Percentiles rank a stretch among this genome's conserved stretches.
These are phyloP conservation scores for Puccinia triticina DNA, from an alignment of 1,284 basidiomycete species.

Conservation along the genomic window DNA sequence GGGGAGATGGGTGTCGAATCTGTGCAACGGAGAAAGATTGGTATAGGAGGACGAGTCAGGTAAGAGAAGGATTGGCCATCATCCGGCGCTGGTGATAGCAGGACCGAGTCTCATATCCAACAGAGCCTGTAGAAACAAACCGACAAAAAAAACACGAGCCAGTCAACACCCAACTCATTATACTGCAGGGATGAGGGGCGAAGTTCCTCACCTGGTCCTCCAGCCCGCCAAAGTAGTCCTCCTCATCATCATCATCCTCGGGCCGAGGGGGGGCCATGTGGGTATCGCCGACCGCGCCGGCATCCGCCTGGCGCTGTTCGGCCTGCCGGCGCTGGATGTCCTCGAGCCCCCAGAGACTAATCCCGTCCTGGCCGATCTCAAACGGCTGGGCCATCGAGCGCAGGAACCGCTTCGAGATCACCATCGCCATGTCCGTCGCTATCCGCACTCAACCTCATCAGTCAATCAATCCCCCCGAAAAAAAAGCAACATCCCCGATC, in stretches of 20 bases:
- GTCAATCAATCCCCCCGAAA: too few species aligned
- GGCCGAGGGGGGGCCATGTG: slow-evolving; percentile 43
- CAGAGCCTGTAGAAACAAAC: slow-evolving; percentile 14
- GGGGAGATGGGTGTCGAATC: neutral
- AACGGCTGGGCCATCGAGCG: slow-evolving; percentile 95
- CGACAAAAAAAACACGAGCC: neutral
- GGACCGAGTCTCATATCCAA: slow-evolving; percentile 50
- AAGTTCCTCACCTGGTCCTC: slow-evolving; percentile 52
- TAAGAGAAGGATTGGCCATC: too few species aligned
- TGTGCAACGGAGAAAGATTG: too few species aligned
- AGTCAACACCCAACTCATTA: neutral
- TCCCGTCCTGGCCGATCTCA: slow-evolving; percentile 89
- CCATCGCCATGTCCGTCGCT: slow-evolving; percentile 94
- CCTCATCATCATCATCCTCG: slow-evolving; percentile 18
- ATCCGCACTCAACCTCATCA: too few species aligned
- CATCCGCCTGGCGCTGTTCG: slow-evolving; percentile 67
- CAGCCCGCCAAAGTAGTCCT: slow-evolving; percentile 53
- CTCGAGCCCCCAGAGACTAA: slow-evolving; percentile 89
- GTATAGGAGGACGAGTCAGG: too few species aligned
- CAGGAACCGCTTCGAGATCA: slow-evolving; percentile 94
- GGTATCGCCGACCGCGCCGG: slow-evolving; percentile 54
- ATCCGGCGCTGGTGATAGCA: neutral
- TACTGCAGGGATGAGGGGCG: neutral
- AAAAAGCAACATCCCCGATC: neutral
- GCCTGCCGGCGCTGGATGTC: slow-evolving; percentile 79